These are phyloP conservation scores for Tolypocladium pustulatum DNA, from an alignment of 2,329 filamentous ascomycete genomes.

Conservation along the genomic window DNA sequence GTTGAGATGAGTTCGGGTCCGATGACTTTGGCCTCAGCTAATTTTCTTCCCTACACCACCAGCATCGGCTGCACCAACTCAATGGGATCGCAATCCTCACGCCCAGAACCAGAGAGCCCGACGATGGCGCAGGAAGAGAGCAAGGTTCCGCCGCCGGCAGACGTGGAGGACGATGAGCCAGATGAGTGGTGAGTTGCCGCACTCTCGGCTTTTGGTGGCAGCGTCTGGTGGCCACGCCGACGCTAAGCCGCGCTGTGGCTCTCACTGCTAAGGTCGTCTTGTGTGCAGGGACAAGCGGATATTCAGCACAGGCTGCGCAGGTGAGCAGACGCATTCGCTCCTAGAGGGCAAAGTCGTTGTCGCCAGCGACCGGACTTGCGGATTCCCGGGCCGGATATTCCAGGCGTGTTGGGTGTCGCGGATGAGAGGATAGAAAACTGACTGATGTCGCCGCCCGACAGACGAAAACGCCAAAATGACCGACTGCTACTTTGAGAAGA, in stretches of 20 bases:
- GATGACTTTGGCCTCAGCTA: neutral
- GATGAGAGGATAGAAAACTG: neutral
- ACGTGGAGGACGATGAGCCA: conserved; percentile 51
- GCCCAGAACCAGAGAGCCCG: neutral
- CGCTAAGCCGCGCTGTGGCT: conserved; percentile 9
- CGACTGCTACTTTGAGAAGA: conserved; percentile 92
- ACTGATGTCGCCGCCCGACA: conserved; percentile 23
- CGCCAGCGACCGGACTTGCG: neutral
- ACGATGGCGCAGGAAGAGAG: conserved; percentile 43
- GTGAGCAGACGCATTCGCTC: conserved; percentile 34
- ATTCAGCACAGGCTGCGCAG: conserved; percentile 88
- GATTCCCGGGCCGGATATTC: neutral
- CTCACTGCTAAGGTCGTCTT: conserved; percentile 1
- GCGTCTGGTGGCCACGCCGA: conserved; percentile 16
- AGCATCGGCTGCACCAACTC: neutral
- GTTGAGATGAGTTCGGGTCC: neutral
- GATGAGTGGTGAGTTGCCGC: conserved; percentile 69
- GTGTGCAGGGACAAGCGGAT: conserved; percentile 83
- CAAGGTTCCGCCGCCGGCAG: conserved; percentile 24
- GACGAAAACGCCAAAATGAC: conserved; percentile 86
- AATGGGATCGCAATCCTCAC: conserved; percentile 6
- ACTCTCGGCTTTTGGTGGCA: neutral
- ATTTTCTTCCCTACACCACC: conserved; percentile 5
- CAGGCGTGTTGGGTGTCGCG: neutral
- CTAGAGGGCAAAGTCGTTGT: neutral